Conservation (phyloP, 176 grass and related monocot species). For the Lolium multiflorum region DNA sequence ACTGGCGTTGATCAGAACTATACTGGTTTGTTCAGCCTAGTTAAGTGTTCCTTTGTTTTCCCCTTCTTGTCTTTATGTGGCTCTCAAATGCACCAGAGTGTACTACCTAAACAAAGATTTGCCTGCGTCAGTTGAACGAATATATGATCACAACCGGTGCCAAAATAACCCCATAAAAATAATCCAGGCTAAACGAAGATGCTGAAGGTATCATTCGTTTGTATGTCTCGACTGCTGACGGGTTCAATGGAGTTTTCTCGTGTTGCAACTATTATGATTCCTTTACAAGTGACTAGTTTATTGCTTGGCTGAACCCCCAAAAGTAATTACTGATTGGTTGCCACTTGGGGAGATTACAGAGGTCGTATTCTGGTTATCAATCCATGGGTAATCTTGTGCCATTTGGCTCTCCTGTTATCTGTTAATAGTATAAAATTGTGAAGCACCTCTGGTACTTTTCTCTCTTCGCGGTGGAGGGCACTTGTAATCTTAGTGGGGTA, state of each 20-base stretch:
- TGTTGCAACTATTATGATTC: not conserved
- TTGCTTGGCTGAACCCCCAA: not conserved
- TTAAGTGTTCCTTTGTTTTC: not conserved
- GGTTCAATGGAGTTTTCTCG: not conserved
- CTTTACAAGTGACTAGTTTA: not conserved
- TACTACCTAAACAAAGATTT: conserved; percentile 28
- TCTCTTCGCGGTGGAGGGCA: not conserved
- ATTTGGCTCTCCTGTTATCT: conserved; percentile 40
- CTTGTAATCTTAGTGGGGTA: not conserved
- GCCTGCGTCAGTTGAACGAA: not conserved
- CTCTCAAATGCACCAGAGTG: not conserved
- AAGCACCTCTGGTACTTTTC: not conserved
- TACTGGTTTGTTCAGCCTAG: not conserved
- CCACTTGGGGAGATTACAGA: conserved; percentile 47
- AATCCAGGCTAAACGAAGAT: not conserved
- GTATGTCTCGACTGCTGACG: not conserved
- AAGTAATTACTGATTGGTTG: not conserved
- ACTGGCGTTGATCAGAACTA: not conserved
- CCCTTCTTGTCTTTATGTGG: not conserved
- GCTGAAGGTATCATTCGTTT: conserved; percentile 8
- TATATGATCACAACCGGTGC: not conserved
- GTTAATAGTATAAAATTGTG: not conserved
- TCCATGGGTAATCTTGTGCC: conserved; percentile 24
- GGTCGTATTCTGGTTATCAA: not conserved
- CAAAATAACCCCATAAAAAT: not conserved